A percentile compares a stretch with the other conserved stretches of the same genome.
Conservation (phyloP, 495 filamentous ascomycete species). For the Pseudevernia furfuracea region DNA sequence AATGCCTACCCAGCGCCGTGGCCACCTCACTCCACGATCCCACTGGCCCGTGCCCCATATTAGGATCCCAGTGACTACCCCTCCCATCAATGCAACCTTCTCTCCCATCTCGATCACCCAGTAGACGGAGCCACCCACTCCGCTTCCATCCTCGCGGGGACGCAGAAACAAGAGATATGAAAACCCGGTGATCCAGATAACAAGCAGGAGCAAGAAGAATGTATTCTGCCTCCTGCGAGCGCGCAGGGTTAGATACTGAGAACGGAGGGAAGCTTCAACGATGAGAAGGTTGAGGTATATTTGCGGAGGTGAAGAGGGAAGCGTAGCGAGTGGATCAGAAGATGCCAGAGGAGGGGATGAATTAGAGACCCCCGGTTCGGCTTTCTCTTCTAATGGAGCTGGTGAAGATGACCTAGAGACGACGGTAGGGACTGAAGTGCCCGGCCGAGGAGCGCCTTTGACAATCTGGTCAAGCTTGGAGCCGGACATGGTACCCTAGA, state of each 20-base stretch:
- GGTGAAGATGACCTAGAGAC: slow-evolving; percentile 29
- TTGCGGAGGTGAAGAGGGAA: slow-evolving; percentile 89
- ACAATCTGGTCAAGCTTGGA: slow-evolving; percentile 77
- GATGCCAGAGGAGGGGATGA: slow-evolving; percentile 38
- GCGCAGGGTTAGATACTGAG: slow-evolving; percentile 83
- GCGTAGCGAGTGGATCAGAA: slow-evolving; percentile 66
- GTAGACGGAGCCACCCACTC: slow-evolving; percentile 88
- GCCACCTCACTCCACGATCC: slow-evolving; percentile 92
- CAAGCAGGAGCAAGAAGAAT: slow-evolving; percentile 79
- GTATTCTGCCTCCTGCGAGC: slow-evolving; percentile 86
- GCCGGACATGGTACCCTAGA: slow-evolving; percentile 38
- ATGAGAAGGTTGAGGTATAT: slow-evolving; percentile 98
- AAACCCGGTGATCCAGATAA: slow-evolving; percentile 73
- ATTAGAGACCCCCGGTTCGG: slow-evolving; percentile 26
- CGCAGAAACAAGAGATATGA: slow-evolving; percentile 80
- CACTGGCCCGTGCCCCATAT: slow-evolving; percentile 93
- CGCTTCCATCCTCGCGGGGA: slow-evolving; percentile 81
- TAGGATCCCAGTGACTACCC: slow-evolving; percentile 70
- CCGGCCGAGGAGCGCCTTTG: slow-evolving; percentile 63
- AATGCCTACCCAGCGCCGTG: slow-evolving; percentile 77
- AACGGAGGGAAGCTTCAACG: slow-evolving; percentile 86
- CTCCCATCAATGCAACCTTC: slow-evolving; percentile 80
- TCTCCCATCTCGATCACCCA: slow-evolving; percentile 87
- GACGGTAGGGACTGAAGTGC: slow-evolving; percentile 30
- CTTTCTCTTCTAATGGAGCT: slow-evolving; percentile 34